These are phyloP conservation scores for Setaria viridis DNA, from an alignment of 202 grass and related monocot genomes.

Conservation along the genomic window DNA sequence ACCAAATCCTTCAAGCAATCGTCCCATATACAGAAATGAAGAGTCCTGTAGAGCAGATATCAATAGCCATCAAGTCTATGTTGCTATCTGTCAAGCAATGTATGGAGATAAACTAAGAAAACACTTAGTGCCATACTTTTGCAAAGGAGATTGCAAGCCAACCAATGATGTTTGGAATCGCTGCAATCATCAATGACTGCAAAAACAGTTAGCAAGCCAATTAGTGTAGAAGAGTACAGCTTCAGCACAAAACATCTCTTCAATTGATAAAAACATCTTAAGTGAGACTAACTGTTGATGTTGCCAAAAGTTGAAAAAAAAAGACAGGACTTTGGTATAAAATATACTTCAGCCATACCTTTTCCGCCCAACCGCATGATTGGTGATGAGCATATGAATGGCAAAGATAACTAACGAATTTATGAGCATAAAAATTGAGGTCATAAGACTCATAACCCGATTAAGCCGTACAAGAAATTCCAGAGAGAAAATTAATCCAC, in stretches of 20 bases:
- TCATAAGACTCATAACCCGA: not conserved
- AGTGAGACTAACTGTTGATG: not conserved
- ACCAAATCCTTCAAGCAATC: constrained; percentile 92
- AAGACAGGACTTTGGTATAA: not conserved
- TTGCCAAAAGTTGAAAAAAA: not conserved
- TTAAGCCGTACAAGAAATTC: not conserved
- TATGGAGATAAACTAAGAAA: not conserved
- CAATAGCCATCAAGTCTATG: not conserved
- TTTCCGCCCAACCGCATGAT: not conserved
- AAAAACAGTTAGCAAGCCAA: constrained; percentile 22
- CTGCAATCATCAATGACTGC: constrained; percentile 92
- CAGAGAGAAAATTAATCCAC: not conserved
- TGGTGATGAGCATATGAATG: not conserved
- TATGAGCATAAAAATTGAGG: not conserved
- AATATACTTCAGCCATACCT: not conserved
- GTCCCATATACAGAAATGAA: constrained; percentile 93
- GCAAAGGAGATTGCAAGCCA: constrained; percentile 96
- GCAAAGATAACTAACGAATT: not conserved
- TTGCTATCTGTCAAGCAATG: constrained; percentile 21
- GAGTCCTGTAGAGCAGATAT: constrained; percentile 62
- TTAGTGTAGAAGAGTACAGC: constrained; percentile 22
- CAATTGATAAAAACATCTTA: not conserved
- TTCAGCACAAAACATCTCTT: not conserved
- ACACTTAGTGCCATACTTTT: constrained; percentile 55
- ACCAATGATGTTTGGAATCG: constrained; percentile 87